Base-by-base conservation (phyloP, 2,329 filamentous ascomycete genomes). In the Arthrobotrys entomopaga region DNA sequence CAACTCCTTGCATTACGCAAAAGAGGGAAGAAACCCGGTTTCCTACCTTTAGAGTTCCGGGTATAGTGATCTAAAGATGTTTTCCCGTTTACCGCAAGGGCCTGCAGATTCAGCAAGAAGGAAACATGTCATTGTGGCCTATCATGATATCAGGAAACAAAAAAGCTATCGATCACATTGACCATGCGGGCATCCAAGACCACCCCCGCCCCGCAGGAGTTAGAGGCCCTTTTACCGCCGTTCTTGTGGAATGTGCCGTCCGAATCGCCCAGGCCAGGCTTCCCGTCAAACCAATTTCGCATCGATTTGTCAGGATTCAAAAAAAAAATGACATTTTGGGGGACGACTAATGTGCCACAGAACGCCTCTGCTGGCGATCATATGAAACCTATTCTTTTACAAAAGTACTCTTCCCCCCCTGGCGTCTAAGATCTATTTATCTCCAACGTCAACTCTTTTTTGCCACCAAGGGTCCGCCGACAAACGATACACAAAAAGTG, bases 261-360 rank as follows among this genome's bases (percentile, higher is more conserved):
- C 42, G 42, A 29, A 34, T 34, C 29, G 29, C 29, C 42, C 20
- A 52, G 50, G 50, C 50, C 22, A 29, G 20, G 4, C 53, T 57
- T 24, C 43, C 19, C 52, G 10, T 43, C 42, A 20, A 34, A 19
- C 15, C n/a, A n/a, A 46, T 15, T 46, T 46, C 16, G 13, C 16
- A 19, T 15, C 15, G 42, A 34, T 29, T 24, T 22, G 46, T 40
- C 24, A 49, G 50, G 59, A 29, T 50, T 13, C n/a, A n/a, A n/a
- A n/a, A n/a, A n/a, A 24, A 50, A 11, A 50, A 10, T 10, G n/a
- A 20, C 50, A 34, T 19, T 52, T 50, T n/a, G n/a, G n/a, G 19
- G 40, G 52, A 64, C 70, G 70, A 67, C 50, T 74, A 53, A 63
- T 67, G 57, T 67, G 63, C 63, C 63, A 67, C 70, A 66, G 57